These are phyloP conservation scores for Vitis cinerea DNA, from an alignment of 164 flowering plant genomes.

Conservation along the genomic window DNA sequence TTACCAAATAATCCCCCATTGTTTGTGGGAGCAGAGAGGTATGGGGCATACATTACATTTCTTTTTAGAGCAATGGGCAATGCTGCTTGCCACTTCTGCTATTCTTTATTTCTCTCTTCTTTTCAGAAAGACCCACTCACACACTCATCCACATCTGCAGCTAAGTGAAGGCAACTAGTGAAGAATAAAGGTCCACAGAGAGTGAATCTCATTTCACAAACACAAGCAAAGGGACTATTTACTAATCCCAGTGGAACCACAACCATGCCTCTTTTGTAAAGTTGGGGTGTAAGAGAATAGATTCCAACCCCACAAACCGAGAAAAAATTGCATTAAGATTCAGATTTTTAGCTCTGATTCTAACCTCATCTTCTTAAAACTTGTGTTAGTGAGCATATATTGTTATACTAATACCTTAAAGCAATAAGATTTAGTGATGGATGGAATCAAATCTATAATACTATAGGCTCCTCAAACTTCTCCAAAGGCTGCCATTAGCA, in stretches of 20 bases:
- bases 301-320: constrained; percentile 27
- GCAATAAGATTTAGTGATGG: neutral
- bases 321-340: constrained; percentile 6
- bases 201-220: constrained; percentile 10
- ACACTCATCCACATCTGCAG: constrained; percentile 14
- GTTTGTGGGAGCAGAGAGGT: constrained; percentile 9
- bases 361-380: constrained; percentile 7
- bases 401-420: neutral
- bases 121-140: constrained; percentile 28
- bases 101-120: constrained; percentile 26
- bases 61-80: constrained; percentile 24
- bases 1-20: neutral
- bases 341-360: neutral
- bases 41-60: constrained; percentile 19
- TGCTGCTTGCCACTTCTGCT: constrained; percentile 27
- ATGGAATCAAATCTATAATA: neutral
- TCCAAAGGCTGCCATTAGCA: constrained; percentile 19
- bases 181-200: constrained; percentile 28
- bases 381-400: constrained; percentile 2
- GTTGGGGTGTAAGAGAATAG: constrained; percentile 19
- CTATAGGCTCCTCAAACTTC: neutral
- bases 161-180: constrained; percentile 1
- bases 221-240: constrained; percentile 9
- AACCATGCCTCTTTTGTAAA: constrained; percentile 20
- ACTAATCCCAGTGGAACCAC: constrained; percentile 22